Base-by-base conservation (phyloP, 495 filamentous ascomycete species). In the Peziza echinospora region DNA sequence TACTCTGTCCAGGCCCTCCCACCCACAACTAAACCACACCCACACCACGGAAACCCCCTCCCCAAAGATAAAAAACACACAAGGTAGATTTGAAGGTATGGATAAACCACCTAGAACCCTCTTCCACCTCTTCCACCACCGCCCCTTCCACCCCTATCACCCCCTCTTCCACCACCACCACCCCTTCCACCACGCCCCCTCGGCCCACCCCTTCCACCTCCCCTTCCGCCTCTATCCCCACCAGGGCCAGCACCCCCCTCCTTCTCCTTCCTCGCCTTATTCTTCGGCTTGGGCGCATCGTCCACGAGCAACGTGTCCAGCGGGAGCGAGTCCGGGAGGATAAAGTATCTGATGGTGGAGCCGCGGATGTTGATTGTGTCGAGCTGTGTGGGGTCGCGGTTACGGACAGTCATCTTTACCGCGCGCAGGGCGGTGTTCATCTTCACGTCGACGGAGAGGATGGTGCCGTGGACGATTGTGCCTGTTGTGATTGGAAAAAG, bases 351-450 rank as follows among this genome's bases (percentile, higher is more conserved):
- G 56, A 96, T 87, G 1, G 84, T 91, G 30, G 79, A 82, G 52
- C 87, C 87, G 47, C 87, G 83, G 53, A 97, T 77, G 65, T 87
- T 94, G 70, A 97, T 91, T n/a, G 82, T 82, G 56, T 94, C 89
- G 30, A 94, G 74, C 6, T 80, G 65, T 55, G 92, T 75, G 21
- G 86, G 71, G 50, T 92, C 84, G 59, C 84, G 82, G 57, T 78
- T 79, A 59, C 79, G 82, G 44, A 74, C 70, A 5, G 86, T 94
- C 83, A 93, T 86, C 64, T 93, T 93, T 52, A 94, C 85, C 47
- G 84, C 80, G 53, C 85, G 84, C 24, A 96, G 75, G 26, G 82
- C 72, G 47, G 82, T 92, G 71, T 96, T 94, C 89, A 97, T 97
- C 60, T 91, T 78, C 4, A 91, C 91, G 13, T 84, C 82, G 54